Evolutionary conservation across 441 rosid species (phyloP).

Genomic region (Bocquillonia castaneifolia): DNA sequence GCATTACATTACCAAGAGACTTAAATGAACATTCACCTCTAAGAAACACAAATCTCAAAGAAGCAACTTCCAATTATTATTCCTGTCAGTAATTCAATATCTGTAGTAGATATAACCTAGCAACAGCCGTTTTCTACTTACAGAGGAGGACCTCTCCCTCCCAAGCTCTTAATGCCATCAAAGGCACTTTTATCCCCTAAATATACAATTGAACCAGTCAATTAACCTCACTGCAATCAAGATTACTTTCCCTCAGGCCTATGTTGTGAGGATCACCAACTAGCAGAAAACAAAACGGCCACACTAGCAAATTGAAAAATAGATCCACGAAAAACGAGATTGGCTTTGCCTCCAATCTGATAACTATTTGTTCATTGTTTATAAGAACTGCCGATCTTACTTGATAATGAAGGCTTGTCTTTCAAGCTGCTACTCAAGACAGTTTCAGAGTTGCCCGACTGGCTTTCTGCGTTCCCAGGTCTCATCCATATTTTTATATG

Average conservation of each 20-base stretch:
- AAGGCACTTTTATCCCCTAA: slow-evolving; percentile 35
- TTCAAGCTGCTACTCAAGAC: slow-evolving; percentile 54
- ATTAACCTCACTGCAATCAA: slow-evolving; percentile 30
- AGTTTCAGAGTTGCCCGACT: slow-evolving; percentile 47
- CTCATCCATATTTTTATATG: slow-evolving; percentile 91
- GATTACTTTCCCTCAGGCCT: slow-evolving; percentile 22
- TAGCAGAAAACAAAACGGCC: slow-evolving; percentile 25
- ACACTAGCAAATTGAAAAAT: slow-evolving; percentile 32
- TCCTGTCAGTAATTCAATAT: slow-evolving; percentile 28
- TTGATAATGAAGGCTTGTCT: slow-evolving; percentile 51
- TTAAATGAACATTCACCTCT: slow-evolving; percentile 30
- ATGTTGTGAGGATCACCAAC: slow-evolving; percentile 32
- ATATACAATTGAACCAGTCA: slow-evolving; percentile 38
- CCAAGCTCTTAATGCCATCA: slow-evolving; percentile 35
- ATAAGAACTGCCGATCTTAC: slow-evolving; percentile 50
- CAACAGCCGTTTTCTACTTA: slow-evolving; percentile 45
- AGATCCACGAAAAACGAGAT: slow-evolving; percentile 23
- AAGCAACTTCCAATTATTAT: slow-evolving; percentile 38
- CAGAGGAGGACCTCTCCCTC: slow-evolving; percentile 34
- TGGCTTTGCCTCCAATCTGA: slow-evolving; percentile 21
- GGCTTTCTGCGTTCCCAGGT: slow-evolving; percentile 57
- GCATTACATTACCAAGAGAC: slow-evolving; percentile 22
- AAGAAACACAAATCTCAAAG: slow-evolving; percentile 29
- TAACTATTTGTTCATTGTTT: slow-evolving; percentile 48
- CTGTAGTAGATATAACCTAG: slow-evolving; percentile 31